These are phyloP conservation scores for Hypoxylon cercidicola DNA, from an alignment of 495 filamentous ascomycete genomes.

Conservation along the genomic window DNA sequence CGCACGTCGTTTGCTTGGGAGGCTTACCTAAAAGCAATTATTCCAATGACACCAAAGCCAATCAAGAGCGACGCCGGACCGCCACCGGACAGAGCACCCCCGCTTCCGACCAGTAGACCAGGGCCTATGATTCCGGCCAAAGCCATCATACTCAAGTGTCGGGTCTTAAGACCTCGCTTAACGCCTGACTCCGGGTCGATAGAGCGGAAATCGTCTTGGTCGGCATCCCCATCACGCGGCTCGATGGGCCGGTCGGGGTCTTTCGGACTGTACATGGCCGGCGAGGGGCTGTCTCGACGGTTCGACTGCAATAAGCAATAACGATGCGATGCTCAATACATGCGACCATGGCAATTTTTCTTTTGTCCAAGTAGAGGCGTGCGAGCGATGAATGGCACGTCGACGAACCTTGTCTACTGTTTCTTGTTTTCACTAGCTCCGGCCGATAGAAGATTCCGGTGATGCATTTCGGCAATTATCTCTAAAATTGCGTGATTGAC, in stretches of 20 bases:
- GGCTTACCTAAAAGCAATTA: conserved; percentile 69
- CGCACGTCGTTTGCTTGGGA: no score
- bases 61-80: conserved; percentile 72
- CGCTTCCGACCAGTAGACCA: conserved; percentile 66
- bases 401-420: neutral
- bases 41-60: conserved; percentile 71
- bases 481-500: conserved; percentile 37
- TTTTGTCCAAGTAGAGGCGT: neutral
- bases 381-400: neutral
- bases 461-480: conserved; percentile 9
- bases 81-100: conserved; percentile 67
- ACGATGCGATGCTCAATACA: neutral
- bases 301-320: conserved; percentile 7
- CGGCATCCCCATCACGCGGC: conserved; percentile 23
- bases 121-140: conserved; percentile 67
- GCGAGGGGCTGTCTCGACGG: neutral
- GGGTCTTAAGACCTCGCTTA: conserved; percentile 69
- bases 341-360: no score
- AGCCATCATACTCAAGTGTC: conserved; percentile 79
- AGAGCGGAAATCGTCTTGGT: conserved; percentile 50
- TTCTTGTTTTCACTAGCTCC: conserved; percentile 3
- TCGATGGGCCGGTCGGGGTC: conserved; percentile 20
- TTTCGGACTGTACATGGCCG: conserved; percentile 30
- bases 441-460: conserved; percentile 16
- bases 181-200: conserved; percentile 61